Percentiles rank a stretch among this genome's conserved stretches.
Evolutionary conservation across 2,329 filamentous ascomycete genomes (phyloP).

Genomic region (Exophiala alcalophila): DNA sequence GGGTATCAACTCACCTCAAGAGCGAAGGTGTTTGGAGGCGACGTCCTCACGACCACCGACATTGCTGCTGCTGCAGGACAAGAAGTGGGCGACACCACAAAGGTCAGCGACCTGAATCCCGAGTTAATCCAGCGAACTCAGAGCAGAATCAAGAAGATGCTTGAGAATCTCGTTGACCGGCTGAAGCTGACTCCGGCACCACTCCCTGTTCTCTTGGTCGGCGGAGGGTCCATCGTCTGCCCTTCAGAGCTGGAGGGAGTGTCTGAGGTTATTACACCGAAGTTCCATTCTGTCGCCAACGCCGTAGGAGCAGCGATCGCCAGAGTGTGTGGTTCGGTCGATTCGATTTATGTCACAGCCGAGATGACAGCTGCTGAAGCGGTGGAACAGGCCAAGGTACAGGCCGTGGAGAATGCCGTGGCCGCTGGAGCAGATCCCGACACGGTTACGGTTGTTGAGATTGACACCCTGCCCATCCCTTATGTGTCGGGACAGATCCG

Average conservation of each 20-base stretch:
- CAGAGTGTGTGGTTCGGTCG: conserved; percentile 53
- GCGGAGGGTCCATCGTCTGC: conserved; percentile 55
- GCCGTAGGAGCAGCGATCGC: conserved; percentile 60
- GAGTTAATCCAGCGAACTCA: conserved; percentile 37
- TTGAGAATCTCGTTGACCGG: conserved; percentile 54
- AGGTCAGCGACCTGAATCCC: conserved; percentile 29
- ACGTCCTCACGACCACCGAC: conserved; percentile 51
- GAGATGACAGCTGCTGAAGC: conserved; percentile 29
- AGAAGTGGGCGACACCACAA: conserved; percentile 27
- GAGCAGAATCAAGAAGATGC: conserved; percentile 43
- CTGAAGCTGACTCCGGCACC: conserved; percentile 55
- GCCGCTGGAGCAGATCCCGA: conserved; percentile 15
- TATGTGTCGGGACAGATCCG: conserved; percentile 34
- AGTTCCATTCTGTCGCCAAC: conserved; percentile 54
- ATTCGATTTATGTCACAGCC: conserved; percentile 45
- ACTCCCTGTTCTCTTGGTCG: conserved; percentile 54
- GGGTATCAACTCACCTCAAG: conserved; percentile 51
- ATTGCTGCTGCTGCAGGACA: conserved; percentile 43
- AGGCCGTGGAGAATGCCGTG: conserved; percentile 25
- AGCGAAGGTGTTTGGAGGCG: conserved; percentile 53
- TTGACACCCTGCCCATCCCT: conserved; percentile 40
- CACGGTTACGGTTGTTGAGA: conserved; percentile 33
- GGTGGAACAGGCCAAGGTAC: conserved; percentile 27
- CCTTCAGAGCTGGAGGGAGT: conserved; percentile 51
- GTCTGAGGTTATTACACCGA: conserved; percentile 48